phyloP scores from a whole-genome alignment of 768 basidiomycete genomes.

The Royoungia palumana region DNA sequence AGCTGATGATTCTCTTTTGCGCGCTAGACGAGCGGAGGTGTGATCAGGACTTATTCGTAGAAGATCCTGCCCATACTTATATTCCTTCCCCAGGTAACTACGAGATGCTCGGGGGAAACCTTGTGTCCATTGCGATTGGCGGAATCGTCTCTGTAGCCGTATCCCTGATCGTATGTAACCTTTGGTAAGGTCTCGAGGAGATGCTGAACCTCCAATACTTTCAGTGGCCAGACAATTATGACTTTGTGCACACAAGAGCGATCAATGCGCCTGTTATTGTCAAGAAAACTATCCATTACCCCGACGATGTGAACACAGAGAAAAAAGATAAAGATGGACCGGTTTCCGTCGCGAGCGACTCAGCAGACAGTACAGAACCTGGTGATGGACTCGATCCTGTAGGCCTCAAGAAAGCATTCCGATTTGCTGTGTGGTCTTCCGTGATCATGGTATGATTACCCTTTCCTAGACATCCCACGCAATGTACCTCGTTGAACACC shows the following conservation, averaged over 20 bases:
- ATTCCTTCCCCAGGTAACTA: slow-evolving; percentile 36
- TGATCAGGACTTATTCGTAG: slow-evolving; percentile 27
- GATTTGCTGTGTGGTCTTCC: slow-evolving; percentile 76
- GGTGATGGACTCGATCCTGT: slow-evolving; percentile 64
- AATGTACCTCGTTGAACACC: too few species aligned
- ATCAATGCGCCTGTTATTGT: slow-evolving; percentile 50
- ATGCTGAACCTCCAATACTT: background rate
- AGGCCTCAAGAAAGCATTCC: slow-evolving; percentile 68
- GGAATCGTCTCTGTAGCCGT: slow-evolving; percentile 66
- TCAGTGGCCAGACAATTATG: slow-evolving; percentile 78
- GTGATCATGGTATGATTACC: slow-evolving; percentile 51
- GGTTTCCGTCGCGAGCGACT: slow-evolving; percentile 35
- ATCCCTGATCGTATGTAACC: slow-evolving; percentile 56
- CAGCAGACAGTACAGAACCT: slow-evolving; percentile 33
- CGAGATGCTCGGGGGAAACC: slow-evolving; percentile 85
- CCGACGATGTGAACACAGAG: slow-evolving; percentile 32
- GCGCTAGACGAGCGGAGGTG: slow-evolving; percentile 48
- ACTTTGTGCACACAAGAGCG: slow-evolving; percentile 74
- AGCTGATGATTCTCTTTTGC: slow-evolving; percentile 1
- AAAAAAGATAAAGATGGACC: slow-evolving; percentile 36
- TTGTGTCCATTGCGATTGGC: slow-evolving; percentile 80
- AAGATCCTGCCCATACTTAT: background rate
- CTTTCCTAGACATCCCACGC: too few species aligned
- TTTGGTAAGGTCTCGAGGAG: background rate
- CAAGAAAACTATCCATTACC: slow-evolving; percentile 11